Evolutionary conservation across 179 eudicot species (phyloP).

Genomic region (Silene coronaria): DNA sequence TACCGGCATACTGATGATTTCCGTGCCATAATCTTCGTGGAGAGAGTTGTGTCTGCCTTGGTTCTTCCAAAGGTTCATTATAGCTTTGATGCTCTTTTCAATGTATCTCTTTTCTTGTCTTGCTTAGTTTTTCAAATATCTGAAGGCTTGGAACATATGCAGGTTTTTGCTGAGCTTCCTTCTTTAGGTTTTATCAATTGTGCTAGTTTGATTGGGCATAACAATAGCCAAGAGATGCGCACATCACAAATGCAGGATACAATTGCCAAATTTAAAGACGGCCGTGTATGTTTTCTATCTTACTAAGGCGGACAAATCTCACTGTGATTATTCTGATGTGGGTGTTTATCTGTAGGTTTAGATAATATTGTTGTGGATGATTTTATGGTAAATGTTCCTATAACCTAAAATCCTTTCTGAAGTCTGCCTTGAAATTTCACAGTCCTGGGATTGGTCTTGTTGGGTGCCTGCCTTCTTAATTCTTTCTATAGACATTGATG

Average conservation of each 20-base stretch:
- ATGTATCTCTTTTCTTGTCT: neutral
- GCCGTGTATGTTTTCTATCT: conserved; percentile 69
- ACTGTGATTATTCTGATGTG: conserved; percentile 9
- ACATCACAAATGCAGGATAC: conserved; percentile 95
- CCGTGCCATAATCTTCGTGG: conserved; percentile 93
- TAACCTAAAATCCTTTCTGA: neutral
- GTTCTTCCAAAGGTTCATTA: conserved; percentile 91
- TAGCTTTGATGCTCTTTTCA: conserved; percentile 1
- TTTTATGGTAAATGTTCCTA: neutral
- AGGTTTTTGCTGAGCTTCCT: conserved; percentile 96
- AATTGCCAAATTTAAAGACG: conserved; percentile 83
- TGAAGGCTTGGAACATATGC: conserved; percentile 23
- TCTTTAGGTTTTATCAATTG: conserved; percentile 74
- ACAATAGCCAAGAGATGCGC: conserved; percentile 96
- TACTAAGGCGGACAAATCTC: neutral
- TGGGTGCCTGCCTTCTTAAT: neutral
- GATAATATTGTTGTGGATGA: neutral
- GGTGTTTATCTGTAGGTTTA: neutral
- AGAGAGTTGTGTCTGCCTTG: conserved; percentile 91
- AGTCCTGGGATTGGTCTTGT: neutral
- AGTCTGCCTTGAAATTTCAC: neutral
- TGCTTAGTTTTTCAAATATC: conserved; percentile 4
- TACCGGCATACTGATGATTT: conserved; percentile 89
- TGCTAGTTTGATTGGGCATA: conserved; percentile 94
- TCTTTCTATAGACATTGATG: neutral